Evolutionary conservation across 192 early-diverging fungal species (phyloP).

Genomic region (Backusella mclennaniae): DNA sequence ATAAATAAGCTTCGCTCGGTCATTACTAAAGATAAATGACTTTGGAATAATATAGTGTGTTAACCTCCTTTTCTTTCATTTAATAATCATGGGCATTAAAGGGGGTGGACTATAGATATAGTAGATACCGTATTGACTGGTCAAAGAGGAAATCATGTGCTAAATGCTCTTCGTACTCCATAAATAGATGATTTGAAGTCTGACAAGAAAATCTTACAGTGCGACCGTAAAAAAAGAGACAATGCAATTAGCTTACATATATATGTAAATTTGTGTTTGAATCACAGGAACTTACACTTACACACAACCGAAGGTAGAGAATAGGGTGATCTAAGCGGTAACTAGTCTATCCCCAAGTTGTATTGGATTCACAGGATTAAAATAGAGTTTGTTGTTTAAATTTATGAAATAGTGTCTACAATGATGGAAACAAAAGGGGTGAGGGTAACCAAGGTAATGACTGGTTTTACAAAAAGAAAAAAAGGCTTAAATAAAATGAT

Average conservation of each 20-base stretch:
- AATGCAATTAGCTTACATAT: slow-evolving; percentile 9
- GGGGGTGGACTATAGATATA: not conserved
- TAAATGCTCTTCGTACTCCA: not conserved
- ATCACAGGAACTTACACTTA: not conserved
- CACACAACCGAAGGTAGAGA: slow-evolving; percentile 31
- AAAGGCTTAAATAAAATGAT: not conserved
- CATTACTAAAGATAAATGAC: not conserved
- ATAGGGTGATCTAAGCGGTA: slow-evolving; percentile 23
- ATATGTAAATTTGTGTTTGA: not conserved
- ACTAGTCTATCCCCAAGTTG: slow-evolving; percentile 9
- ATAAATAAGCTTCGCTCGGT: slow-evolving; percentile 17
- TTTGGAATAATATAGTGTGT: too few species aligned
- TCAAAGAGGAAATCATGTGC: not conserved
- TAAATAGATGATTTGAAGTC: slow-evolving; percentile 17
- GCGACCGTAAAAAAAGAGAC: slow-evolving; percentile 16
- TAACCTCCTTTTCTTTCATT: not conserved
- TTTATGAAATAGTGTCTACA: not conserved
- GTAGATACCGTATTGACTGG: not conserved
- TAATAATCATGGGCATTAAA: slow-evolving; percentile 15
- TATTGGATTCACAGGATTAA: slow-evolving; percentile 19
- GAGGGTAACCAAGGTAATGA: not conserved
- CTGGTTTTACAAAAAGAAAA: not conserved
- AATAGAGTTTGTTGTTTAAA: not conserved
- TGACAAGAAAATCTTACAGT: slow-evolving; percentile 20
- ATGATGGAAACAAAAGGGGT: not conserved